These are phyloP conservation scores for Drechslerella dactyloides DNA, from an alignment of 2,329 filamentous ascomycete species.

Conservation along the genomic window DNA sequence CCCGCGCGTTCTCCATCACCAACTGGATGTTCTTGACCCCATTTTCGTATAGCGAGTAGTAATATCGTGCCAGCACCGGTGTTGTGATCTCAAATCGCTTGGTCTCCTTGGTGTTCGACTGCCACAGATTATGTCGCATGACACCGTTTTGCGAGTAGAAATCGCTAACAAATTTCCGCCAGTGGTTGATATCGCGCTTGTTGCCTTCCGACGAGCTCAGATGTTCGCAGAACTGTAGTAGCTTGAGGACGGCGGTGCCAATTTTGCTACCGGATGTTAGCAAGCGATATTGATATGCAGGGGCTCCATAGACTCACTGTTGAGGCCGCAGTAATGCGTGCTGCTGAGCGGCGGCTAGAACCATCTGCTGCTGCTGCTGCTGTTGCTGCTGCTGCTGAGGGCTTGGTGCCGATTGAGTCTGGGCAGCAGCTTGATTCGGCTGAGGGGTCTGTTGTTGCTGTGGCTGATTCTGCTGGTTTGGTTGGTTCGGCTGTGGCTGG, in stretches of 20 bases:
- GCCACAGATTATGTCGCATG: constrained; percentile 73
- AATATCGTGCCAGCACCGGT: constrained; percentile 83
- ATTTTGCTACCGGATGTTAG: constrained; percentile 61
- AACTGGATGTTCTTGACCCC: constrained; percentile 86
- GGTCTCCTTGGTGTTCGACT: constrained; percentile 64
- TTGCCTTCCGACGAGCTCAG: constrained; percentile 66
- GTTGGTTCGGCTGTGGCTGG: constrained; percentile 58
- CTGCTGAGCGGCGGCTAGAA: constrained; percentile 55
- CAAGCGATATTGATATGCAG: constrained; percentile 36
- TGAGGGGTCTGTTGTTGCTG: constrained; percentile 57
- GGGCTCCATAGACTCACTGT: constrained; percentile 56
- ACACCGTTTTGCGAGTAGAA: constrained; percentile 82
- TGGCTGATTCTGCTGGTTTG: constrained; percentile 58
- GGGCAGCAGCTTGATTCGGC: constrained; percentile 55
- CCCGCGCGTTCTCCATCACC: constrained; percentile 73
- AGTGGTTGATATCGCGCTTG: constrained; percentile 70
- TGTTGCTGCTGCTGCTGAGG: constrained; percentile 56
- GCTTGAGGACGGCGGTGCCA: constrained; percentile 65
- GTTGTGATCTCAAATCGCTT: constrained; percentile 88
- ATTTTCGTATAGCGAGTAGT: constrained; percentile 85
- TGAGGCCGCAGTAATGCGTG: constrained; percentile 58
- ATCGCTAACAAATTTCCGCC: constrained; percentile 77
- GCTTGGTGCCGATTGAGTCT: constrained; percentile 57
- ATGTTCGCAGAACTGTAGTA: constrained; percentile 70
- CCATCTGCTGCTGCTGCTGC: constrained; percentile 57